phyloP scores from a whole-genome alignment of 345 rosid genomes.

The Sisymbrium irio region DNA sequence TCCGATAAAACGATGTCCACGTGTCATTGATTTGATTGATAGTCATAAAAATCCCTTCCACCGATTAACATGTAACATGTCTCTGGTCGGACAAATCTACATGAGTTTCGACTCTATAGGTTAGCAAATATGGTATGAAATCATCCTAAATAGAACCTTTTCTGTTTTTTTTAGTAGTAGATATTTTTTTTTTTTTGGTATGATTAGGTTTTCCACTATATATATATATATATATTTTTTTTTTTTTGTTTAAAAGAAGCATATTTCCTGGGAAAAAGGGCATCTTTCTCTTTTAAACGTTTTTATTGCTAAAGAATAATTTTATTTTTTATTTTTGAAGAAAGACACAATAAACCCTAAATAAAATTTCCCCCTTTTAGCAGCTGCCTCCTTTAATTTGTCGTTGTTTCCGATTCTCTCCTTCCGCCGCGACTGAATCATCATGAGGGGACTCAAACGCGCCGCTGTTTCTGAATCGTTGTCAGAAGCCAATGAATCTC shows the following conservation, averaged over 20 bases:
- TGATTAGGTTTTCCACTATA: slow-evolving; percentile 7
- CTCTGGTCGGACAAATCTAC: too few species aligned
- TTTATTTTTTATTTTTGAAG: background rate
- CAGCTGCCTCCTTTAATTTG: slow-evolving; percentile 7
- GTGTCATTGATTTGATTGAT: too few species aligned
- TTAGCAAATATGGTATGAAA: too few species aligned
- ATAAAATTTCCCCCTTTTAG: slow-evolving; percentile 1
- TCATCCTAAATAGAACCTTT: too few species aligned
- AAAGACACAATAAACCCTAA: slow-evolving; percentile 44
- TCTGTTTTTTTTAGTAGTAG: too few species aligned
- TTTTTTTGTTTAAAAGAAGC: background rate
- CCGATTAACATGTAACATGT: too few species aligned
- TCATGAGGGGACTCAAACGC: slow-evolving; percentile 75
- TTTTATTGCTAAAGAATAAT: background rate
- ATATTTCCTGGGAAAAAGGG: background rate
- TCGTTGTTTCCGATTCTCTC: background rate
- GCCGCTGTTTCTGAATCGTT: slow-evolving; percentile 40
- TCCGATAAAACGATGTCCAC: too few species aligned
- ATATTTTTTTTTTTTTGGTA: background rate
- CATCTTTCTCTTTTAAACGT: slow-evolving; percentile 10
- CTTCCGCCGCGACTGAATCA: slow-evolving; percentile 30
- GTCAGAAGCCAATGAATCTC: slow-evolving; percentile 46
- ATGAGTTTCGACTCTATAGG: too few species aligned
- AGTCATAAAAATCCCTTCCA: too few species aligned
- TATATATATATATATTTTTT: background rate